These are phyloP conservation scores for Lachnellula subtilissima DNA, from an alignment of 2,329 filamentous ascomycete genomes.

Conservation along the genomic window DNA sequence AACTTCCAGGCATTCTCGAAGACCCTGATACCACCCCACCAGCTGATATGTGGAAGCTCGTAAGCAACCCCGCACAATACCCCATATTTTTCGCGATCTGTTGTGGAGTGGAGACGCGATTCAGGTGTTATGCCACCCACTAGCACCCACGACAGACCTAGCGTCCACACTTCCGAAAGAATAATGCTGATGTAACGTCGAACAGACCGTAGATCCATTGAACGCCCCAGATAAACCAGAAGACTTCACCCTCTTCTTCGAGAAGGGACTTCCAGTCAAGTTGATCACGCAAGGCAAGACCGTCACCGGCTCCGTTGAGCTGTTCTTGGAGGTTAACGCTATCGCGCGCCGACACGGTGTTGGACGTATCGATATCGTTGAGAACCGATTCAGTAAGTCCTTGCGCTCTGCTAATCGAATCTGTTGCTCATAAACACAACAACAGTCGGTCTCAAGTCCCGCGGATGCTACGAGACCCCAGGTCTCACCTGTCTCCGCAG, in stretches of 20 bases:
- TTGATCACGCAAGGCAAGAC: conserved; percentile 54
- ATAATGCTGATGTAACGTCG: not conserved
- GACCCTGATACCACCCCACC: conserved; percentile 61
- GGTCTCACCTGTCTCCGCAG: conserved; percentile 30
- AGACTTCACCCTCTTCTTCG: conserved; percentile 67
- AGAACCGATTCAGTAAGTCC: conserved; percentile 60
- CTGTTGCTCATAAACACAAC: not conserved
- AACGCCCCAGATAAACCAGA: conserved; percentile 66
- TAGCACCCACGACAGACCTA: not conserved
- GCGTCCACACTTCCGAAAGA: not conserved
- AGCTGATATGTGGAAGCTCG: conserved; percentile 73
- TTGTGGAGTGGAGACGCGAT: not conserved
- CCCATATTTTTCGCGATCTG: not conserved
- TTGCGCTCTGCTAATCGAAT: not conserved
- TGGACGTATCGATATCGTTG: conserved; percentile 78
- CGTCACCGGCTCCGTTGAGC: conserved; percentile 63
- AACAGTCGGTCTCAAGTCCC: conserved; percentile 64
- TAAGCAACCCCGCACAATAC: not conserved
- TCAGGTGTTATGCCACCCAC: not conserved
- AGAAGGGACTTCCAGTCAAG: conserved; percentile 70
- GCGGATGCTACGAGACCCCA: conserved; percentile 69
- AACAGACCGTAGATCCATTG: conserved; percentile 55
- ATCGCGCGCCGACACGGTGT: conserved; percentile 70
- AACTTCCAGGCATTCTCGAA: conserved; percentile 46
- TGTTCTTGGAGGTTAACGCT: conserved; percentile 68